A percentile compares a stretch with the other conserved stretches of the same genome.
phyloP scores from a whole-genome alignment of 805 yeast genomes.

The Wickerhamiella australiensis region DNA sequence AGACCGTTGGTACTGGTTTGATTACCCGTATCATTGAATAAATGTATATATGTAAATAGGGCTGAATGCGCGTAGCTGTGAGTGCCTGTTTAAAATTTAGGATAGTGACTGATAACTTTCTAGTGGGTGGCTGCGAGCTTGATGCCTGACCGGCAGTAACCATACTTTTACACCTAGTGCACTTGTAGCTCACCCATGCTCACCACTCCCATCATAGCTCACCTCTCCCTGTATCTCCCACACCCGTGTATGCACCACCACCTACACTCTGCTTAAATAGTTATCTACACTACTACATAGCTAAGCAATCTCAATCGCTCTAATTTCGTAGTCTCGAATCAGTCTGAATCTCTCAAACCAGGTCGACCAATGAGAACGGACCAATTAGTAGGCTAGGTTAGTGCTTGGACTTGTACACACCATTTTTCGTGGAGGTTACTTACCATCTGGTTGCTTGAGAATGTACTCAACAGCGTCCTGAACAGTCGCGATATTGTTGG shows the following conservation, averaged over 20 bases:
- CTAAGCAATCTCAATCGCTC: too few species aligned
- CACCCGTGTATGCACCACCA: not conserved
- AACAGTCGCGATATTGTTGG: constrained; percentile 83
- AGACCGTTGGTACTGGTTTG: constrained; percentile 98
- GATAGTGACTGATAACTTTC: too few species aligned
- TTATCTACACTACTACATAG: constrained; percentile 1
- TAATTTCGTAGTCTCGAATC: too few species aligned
- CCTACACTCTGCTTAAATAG: not conserved
- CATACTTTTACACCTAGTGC: too few species aligned
- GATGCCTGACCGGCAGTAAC: too few species aligned
- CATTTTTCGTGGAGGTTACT: not conserved
- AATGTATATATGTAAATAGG: constrained; percentile 7
- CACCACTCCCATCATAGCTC: too few species aligned
- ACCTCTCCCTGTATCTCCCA: too few species aligned
- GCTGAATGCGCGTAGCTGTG: too few species aligned
- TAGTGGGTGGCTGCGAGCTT: too few species aligned
- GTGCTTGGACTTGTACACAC: not conserved
- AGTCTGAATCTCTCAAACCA: too few species aligned
- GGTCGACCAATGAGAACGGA: not conserved
- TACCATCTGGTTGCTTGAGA: constrained; percentile 36
- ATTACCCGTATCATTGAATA: constrained; percentile 74
- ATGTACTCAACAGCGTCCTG: constrained; percentile 85
- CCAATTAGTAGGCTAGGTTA: constrained; percentile 4
- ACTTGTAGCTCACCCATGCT: too few species aligned
- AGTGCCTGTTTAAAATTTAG: too few species aligned